Base-by-base conservation (phyloP, 1,139 yeast genomes). In the Sugiyamaella japonica region DNA sequence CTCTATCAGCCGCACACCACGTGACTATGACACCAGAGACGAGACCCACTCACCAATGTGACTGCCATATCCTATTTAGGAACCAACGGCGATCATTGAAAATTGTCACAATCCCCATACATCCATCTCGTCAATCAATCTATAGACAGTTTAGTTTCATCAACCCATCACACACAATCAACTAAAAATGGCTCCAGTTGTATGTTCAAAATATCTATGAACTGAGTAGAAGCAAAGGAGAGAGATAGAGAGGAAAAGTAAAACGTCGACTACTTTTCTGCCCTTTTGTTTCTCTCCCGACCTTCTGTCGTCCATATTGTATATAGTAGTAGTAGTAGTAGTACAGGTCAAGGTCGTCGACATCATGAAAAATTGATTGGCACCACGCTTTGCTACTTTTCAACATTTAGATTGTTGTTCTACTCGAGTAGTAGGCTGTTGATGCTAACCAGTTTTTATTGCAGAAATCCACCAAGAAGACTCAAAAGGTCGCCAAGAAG, bases 131-230 rank as follows among this genome's bases (percentile, higher is more conserved):
- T 31, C 23, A 31, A 37, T 44, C 34, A 4, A 32, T 34, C 16
- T 13, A 5, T 9, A 29, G 34, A 29, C 34, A 29, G 34, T 34
- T 34, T n/a, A n/a, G n/a, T n/a, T n/a, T n/a, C 16, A 38, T 23
- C 38, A 47, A n/a, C 38, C 43, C 15, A 25, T 36, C 16, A 38
- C 16, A 28, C 13, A 10, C 40, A 29, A 48, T 29, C 25, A 48
- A 23, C 32, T 16, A 49, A 49, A 49, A 81, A 86, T 86, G 95
- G 95, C 95, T 82, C 95, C 95, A 84, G 85, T 85, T 75, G 93
- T 86, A 86, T 75, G 93, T 86, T 20, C 25, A 75, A 32, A 54
- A 34, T 16, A 12, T 13, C 28, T 45, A 36, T 45, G 42, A 36
- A 45, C 28, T 45, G 40, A 45, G 29, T 48, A 36, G 32, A 58